Base-by-base conservation (phyloP, 2,329 filamentous ascomycete species). In the Tolypocladium endophyticum region DNA sequence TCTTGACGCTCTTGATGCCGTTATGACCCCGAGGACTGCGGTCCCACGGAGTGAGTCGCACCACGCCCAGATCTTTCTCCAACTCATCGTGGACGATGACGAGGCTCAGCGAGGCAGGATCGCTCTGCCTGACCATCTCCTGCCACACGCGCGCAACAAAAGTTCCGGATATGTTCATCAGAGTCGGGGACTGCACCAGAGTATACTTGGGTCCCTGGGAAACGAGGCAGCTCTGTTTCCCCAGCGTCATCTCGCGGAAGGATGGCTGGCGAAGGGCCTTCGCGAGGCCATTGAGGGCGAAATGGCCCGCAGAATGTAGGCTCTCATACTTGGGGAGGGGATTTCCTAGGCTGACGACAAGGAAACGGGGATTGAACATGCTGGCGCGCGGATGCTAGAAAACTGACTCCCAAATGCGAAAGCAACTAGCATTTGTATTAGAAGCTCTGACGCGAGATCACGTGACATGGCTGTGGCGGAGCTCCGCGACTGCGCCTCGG, bases 51-150 rank as follows among this genome's bases (percentile, higher is more conserved):
- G 82, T 82, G 7, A 90, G 77, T 56, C 78, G 83, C 18, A 96
- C 80, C 41, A 81, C 79, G 0, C 92, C 92, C 2, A 92, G 69
- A 3, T 81, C 76, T 50, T 83, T 79, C 68, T 97, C 92, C 39
- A 97, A 75, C 71, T 97, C 93, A 71, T 97, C 93, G 71, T 97
- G 92, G 25, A 97, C 77, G 16, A 97, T 77, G 0, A 97, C 84
- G 20, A 99, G 73, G 25, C 76, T 76, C 18, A 77, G 69, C 58
- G 66, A 64, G 63, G 69, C 63, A 5, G 66, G 64, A 30, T 70
- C 67, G 65, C 76, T 66, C 28, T 69, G 64, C 64, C 63, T 74
- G 61, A 85, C 65, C 60, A 81, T 79, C n/a, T 83, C 76, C 47
- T 79, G 79, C 79, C 88, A 92, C 2, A 87, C 85, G 3, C 78